Percentiles rank a stretch among this genome's conserved stretches.
Evolutionary conservation across 2,329 filamentous ascomycete genomes (phyloP).

Genomic region (Amauroascus verrucosus): DNA sequence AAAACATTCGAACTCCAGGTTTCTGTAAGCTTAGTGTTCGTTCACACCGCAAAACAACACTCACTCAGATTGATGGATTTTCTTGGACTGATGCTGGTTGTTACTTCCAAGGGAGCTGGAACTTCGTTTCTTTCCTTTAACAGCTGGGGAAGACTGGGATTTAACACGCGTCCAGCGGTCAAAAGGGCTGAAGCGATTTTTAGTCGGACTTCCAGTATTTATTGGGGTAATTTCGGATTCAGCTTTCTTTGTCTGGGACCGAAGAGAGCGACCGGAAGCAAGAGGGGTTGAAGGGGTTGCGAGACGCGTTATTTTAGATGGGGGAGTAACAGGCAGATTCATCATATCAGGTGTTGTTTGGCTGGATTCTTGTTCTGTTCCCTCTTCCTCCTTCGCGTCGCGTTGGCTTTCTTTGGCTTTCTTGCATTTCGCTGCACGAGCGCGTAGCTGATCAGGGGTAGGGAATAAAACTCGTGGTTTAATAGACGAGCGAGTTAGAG

Average conservation of each 20-base stretch:
- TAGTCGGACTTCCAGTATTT: slow-evolving; percentile 21
- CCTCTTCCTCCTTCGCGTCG: slow-evolving; percentile 36
- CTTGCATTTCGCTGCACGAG: slow-evolving; percentile 25
- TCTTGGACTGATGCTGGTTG: slow-evolving; percentile 12
- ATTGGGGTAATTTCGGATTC: slow-evolving; percentile 20
- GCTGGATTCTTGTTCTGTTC: slow-evolving; percentile 6
- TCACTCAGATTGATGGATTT: slow-evolving; percentile 11
- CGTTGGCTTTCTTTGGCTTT: slow-evolving; percentile 11
- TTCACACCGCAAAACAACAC: background rate
- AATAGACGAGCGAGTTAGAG: slow-evolving; percentile 48
- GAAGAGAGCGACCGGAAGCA: slow-evolving; percentile 26
- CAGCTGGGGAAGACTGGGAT: slow-evolving; percentile 17
- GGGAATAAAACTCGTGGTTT: slow-evolving; percentile 53
- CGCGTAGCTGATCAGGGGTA: slow-evolving; percentile 32
- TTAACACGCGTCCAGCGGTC: slow-evolving; percentile 32
- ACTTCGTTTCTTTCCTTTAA: slow-evolving; percentile 29
- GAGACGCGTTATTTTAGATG: slow-evolving; percentile 16
- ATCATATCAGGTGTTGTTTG: slow-evolving; percentile 13
- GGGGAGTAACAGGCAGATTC: slow-evolving; percentile 20
- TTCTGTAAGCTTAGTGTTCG: background rate
- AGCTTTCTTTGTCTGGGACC: slow-evolving; percentile 24
- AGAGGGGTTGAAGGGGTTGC: slow-evolving; percentile 26
- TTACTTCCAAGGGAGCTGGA: slow-evolving; percentile 23
- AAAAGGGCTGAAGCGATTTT: slow-evolving; percentile 30
- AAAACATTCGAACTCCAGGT: background rate